Percentiles rank a stretch among this genome's conserved stretches.
These are phyloP conservation scores for Zygosaccharomyces pseudobailii DNA, from an alignment of 1,139 yeast species.

Conservation along the genomic window DNA sequence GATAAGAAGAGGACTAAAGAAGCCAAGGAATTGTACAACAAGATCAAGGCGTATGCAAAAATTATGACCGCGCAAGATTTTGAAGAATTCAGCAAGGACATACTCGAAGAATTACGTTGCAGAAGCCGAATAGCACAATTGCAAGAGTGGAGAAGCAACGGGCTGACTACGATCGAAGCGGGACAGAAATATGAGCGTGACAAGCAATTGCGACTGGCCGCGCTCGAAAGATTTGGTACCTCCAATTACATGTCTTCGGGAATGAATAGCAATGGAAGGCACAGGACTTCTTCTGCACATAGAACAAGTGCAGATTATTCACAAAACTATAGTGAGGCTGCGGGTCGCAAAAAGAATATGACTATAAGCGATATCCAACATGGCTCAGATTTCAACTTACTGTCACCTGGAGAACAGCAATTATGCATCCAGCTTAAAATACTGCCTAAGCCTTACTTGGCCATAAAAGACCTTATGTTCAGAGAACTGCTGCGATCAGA, in stretches of 20 bases:
- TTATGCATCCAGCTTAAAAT: constrained; percentile 80
- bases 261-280: constrained; percentile 20
- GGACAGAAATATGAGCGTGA: constrained; percentile 89
- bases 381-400: constrained; percentile 75
- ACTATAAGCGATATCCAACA: constrained; percentile 61
- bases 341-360: constrained; percentile 39
- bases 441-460: constrained; percentile 88
- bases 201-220: constrained; percentile 57
- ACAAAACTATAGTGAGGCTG: constrained; percentile 24
- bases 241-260: constrained; percentile 19
- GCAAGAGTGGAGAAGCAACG: constrained; percentile 90
- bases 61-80: constrained; percentile 78
- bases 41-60: constrained; percentile 75
- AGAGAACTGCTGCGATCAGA: constrained; percentile 83
- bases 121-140: constrained; percentile 80
- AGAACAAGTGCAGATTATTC: constrained; percentile 26
- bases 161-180: constrained; percentile 76
- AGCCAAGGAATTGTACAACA: constrained; percentile 74
- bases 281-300: constrained; percentile 28
- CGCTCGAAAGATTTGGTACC: constrained; percentile 55
- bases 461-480: constrained; percentile 87
- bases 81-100: constrained; percentile 64
- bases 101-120: constrained; percentile 71
- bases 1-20: constrained; percentile 85
- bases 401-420: constrained; percentile 81